Evolutionary conservation across 2,329 filamentous ascomycete genomes (phyloP), one percentile per base, ranked within the genome.

Genomic region (Nothophoma quercina): DNA sequence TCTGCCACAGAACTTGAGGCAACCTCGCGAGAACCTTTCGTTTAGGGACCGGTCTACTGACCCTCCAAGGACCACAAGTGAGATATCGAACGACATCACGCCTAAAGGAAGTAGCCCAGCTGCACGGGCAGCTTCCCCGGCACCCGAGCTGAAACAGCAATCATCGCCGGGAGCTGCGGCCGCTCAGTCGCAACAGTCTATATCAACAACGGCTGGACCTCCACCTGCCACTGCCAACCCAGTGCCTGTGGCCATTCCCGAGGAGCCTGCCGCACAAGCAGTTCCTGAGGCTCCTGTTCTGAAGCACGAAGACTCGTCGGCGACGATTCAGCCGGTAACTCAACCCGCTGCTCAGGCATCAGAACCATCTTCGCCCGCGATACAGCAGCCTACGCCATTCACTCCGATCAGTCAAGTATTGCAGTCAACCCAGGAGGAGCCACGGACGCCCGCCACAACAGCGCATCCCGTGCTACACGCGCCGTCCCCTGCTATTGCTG

Each of bases 1-100:
- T 16, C 39, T 48, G 13, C 58, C 64, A 2, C 64, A 66, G 23
- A 62, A 59, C 23, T 42, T 71, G 21, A 58, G 42, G 39, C 54
- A 44, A 36, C 59, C 68, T 8, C 54, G 51, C 12, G 67, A 68
- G 5, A 57, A 4, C 22, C 52, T 16, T 23, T 33, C 39, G 39
- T 39, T 49, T 1, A 51, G 68, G 25, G 70, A 69, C 5, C 60
- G 64, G 42, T 64, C 65, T 7, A 63, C 70, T 51, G 71, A 74
- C 9, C 46, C 64, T 6, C 59, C 67, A 4, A 52, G 66, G 10
- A 43, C 58, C 13, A 45, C 35, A 4, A 58, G 62, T 8, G 58
- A 67, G 29, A 48, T 50, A 28, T 64, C 61, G 7, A 63, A 59
- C 44, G 60, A 65, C 33, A 51, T 60, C 4, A 64, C 60, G 5